Conservation (phyloP, 2,329 filamentous ascomycete species). For the Pestalotiopsis sp. region DNA sequence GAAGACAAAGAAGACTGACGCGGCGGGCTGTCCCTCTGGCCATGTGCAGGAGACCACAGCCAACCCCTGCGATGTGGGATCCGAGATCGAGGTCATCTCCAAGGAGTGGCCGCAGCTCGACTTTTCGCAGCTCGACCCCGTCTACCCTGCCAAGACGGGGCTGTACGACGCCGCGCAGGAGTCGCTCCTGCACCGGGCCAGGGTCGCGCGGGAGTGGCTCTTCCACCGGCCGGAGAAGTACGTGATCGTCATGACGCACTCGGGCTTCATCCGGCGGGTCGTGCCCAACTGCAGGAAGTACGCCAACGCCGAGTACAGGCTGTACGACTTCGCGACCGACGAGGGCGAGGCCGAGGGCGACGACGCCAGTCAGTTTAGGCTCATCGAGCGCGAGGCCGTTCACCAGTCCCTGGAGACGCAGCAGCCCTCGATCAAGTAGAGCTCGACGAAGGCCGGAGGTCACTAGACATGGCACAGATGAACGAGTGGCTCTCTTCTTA, state of each 20-base stretch:
- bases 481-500: too few relatives aligned
- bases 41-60: constrained; percentile 29
- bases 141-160: constrained; percentile 33
- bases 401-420: not conserved
- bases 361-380: not conserved
- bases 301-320: constrained; percentile 31
- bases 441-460: not conserved
- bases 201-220: constrained; percentile 30
- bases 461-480: not conserved
- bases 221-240: constrained; percentile 29
- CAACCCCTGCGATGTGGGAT: constrained; percentile 33
- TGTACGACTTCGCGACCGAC: constrained; percentile 23
- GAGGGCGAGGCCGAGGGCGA: constrained; percentile 4
- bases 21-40: not conserved
- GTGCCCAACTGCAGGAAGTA: constrained; percentile 27
- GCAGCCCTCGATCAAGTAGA: constrained; percentile 1
- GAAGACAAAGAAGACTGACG: not conserved
- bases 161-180: constrained; percentile 32
- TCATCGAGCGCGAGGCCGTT: not conserved
- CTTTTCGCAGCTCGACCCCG: constrained; percentile 32
- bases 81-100: constrained; percentile 23
- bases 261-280: constrained; percentile 30
- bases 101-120: constrained; percentile 32
- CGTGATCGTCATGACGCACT: constrained; percentile 34
- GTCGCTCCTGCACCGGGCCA: constrained; percentile 26